phyloP scores from a whole-genome alignment of 2,329 filamentous ascomycete species.

The Fusarium temperatum region DNA sequence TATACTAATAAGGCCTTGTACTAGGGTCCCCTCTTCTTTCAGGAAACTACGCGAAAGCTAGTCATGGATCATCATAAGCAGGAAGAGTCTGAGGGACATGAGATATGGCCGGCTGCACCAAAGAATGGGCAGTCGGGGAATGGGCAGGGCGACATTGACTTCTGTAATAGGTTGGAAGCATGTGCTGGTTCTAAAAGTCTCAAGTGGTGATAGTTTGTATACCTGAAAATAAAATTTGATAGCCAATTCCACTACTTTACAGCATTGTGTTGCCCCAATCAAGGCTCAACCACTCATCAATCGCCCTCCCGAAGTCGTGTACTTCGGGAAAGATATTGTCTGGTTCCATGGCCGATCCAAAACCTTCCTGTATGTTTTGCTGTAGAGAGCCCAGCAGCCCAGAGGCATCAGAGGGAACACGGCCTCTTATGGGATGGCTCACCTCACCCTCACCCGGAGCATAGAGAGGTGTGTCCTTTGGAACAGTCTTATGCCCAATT shows the following conservation, averaged over 20 bases:
- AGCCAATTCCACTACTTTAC: neutral
- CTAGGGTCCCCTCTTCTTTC: neutral
- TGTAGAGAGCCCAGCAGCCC: neutral
- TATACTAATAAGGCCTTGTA: fast-evolving
- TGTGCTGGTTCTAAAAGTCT: neutral
- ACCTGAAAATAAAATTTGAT: fast-evolving
- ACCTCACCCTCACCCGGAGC: neutral
- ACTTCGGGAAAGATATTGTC: neutral
- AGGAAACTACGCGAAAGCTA: neutral
- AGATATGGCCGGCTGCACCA: neutral
- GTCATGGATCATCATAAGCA: neutral
- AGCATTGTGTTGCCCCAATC: neutral
- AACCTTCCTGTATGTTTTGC: neutral
- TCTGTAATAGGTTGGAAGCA: neutral
- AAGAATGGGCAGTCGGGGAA: neutral
- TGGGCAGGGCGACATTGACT: neutral
- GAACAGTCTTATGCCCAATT: neutral
- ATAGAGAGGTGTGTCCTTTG: neutral
- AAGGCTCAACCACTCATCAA: neutral
- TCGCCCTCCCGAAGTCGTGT: neutral
- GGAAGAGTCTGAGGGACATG: neutral
- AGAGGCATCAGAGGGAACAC: neutral
- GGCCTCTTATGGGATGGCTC: neutral
- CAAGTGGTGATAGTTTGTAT: neutral
- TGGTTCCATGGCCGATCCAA: neutral